Base-by-base conservation (phyloP, 495 filamentous ascomycete genomes). In the Neurospora terricola region DNA sequence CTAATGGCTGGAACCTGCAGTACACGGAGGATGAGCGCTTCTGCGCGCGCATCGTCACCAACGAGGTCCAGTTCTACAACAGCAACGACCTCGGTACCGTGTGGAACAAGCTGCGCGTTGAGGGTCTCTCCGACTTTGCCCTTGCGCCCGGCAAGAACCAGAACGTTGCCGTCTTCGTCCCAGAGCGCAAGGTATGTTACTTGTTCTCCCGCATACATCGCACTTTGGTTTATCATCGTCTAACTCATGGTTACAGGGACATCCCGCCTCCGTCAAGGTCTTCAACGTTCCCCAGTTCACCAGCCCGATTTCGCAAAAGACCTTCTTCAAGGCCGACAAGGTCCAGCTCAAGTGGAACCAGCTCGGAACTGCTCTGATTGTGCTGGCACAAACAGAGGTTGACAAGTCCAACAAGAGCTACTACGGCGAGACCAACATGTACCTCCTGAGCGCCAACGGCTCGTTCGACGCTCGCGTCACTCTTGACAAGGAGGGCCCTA, bases 351-450 rank as follows among this genome's bases (percentile, higher is more conserved):
- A 98, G 85, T 99, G 96, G 96, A 98, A 98, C 82, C 87, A 88
- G 48, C 87, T 93, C 71, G 96, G 96, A 18, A 97, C 93, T 11
- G 94, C 88, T 77, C 81, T 98, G 77, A 93, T 99, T 81, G 95
- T 98, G 75, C 89, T 99, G 78, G 94, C 96, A 75, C 96, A 98
- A 85, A 99, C 96, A 16, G 96, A 99, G 69, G 96, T 98, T 54
- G 96, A 99, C 82, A 96, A 94, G 82, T 93, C 94, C 43, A 96
- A 96, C 80, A 97, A 97, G 88, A 97, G 91, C 85, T 99, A 99
- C 84, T 98, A 99, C 76, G 96, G 96, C 78, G 96, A 99, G 86
- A 98, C 96, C 3, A 99, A 93, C 71, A 89, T 99, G 79, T 99
- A 98, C 83, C 87, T 99, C 76, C 87, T 99, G 72, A 97, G 93